Percentiles rank a stretch among this genome's conserved stretches.
Conservation (phyloP, 257 asterid species). For the Nicotiana tomentosiformis region DNA sequence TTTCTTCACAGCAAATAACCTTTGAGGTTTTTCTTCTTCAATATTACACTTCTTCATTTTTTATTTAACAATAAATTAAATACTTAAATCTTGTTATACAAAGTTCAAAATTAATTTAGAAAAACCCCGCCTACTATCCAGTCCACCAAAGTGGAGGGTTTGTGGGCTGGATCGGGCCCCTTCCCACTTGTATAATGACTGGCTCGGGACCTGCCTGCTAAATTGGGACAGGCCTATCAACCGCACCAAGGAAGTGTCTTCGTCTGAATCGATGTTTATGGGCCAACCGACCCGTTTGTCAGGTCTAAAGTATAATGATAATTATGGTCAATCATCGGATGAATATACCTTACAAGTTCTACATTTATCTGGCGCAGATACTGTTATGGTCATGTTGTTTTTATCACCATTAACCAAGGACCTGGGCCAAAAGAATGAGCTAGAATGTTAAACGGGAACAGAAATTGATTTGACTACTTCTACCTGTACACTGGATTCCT, state of each 20-base stretch:
- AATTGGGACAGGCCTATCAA: neutral
- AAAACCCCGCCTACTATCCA: neutral
- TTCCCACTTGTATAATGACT: neutral
- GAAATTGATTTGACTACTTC: conserved; percentile 15
- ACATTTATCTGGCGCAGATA: neutral
- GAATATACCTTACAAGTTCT: neutral
- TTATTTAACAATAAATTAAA: neutral
- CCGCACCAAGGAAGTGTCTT: neutral
- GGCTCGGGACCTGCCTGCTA: neutral
- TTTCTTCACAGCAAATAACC: no score
- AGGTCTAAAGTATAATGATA: neutral
- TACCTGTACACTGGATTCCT: conserved; percentile 98
- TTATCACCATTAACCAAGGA: neutral
- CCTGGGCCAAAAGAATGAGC: neutral
- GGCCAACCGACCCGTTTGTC: neutral
- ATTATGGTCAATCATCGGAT: neutral
- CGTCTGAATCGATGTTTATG: neutral
- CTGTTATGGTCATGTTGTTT: neutral
- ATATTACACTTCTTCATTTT: neutral
- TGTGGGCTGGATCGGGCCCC: neutral
- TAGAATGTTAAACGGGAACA: conserved; percentile 5
- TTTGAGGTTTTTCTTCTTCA: neutral
- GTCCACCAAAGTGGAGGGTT: neutral
- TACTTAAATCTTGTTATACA: neutral
- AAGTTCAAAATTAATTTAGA: neutral